Conservation (phyloP, 257 asterid species). For the Avicennia marina region DNA sequence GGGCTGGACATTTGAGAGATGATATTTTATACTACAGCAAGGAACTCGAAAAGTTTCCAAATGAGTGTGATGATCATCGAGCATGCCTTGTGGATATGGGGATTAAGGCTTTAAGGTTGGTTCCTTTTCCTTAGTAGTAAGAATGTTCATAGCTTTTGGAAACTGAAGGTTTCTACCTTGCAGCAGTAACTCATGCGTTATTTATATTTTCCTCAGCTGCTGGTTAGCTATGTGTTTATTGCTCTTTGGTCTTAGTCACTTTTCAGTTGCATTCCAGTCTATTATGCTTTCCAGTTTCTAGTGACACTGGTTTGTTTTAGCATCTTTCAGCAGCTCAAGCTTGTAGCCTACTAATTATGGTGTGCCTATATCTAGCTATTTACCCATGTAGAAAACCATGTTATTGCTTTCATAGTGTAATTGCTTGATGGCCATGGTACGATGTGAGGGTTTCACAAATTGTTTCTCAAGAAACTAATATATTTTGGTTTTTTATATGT, state of each 20-base stretch:
- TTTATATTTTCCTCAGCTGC: too few relatives aligned
- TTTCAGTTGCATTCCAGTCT: neutral
- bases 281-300: neutral
- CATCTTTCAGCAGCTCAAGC: neutral
- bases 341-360: neutral
- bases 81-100: conserved; percentile 86
- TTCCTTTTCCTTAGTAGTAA: neutral
- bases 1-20: conserved; percentile 93
- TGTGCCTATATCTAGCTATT: too few relatives aligned
- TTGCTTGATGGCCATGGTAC: too few relatives aligned
- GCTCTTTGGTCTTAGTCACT: neutral
- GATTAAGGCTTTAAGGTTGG: conserved; percentile 83
- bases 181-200: too few relatives aligned
- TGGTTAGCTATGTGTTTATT: neutral
- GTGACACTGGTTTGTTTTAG: neutral
- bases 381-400: too few relatives aligned
- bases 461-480: too few relatives aligned
- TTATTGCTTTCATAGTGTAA: too few relatives aligned
- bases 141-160: neutral
- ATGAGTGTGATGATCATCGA: conserved; percentile 61
- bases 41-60: conserved; percentile 64
- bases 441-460: too few relatives aligned
- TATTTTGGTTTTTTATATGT: too few relatives aligned
- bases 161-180: too few relatives aligned
- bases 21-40: conserved; percentile 65